phyloP scores from a whole-genome alignment of 805 yeast genomes.

The Starmerella bombicola region DNA sequence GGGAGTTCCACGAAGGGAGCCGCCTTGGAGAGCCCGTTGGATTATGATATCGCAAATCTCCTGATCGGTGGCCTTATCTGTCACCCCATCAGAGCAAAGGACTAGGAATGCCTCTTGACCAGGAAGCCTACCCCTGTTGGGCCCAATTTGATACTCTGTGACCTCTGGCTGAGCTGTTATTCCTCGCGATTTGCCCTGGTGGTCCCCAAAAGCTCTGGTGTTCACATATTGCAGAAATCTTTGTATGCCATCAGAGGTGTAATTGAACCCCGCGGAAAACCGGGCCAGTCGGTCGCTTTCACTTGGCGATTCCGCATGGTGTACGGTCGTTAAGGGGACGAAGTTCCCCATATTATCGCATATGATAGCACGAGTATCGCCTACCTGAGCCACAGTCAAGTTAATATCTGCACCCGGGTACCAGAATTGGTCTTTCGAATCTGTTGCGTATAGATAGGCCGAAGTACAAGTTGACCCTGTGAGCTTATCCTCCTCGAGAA shows the following conservation, averaged over 20 bases:
- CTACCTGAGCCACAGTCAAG: conserved; percentile 75
- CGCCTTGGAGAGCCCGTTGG: conserved; percentile 41
- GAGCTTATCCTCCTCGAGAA: conserved; percentile 23
- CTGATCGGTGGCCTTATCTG: conserved; percentile 71
- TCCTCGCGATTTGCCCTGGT: conserved; percentile 67
- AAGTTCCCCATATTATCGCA: conserved; percentile 74
- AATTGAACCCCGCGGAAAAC: conserved; percentile 49
- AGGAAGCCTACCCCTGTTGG: conserved; percentile 35
- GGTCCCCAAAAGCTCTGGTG: conserved; percentile 89
- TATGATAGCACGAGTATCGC: conserved; percentile 80
- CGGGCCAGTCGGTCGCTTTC: conserved; percentile 63
- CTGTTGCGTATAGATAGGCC: conserved; percentile 42
- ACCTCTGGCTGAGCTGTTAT: conserved; percentile 89
- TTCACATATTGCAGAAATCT: conserved; percentile 75
- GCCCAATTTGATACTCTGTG: conserved; percentile 20
- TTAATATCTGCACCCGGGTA: conserved; percentile 53
- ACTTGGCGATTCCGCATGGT: conserved; percentile 73
- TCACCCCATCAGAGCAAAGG: conserved; percentile 76
- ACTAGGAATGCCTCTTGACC: conserved; percentile 84
- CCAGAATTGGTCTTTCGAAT: conserved; percentile 36
- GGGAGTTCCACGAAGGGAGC: conserved; percentile 65
- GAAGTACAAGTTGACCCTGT: conserved; percentile 66
- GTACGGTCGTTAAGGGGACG: conserved; percentile 62
- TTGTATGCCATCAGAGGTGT: conserved; percentile 89
- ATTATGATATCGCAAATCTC: conserved; percentile 80